Conservation (phyloP, 495 filamentous ascomycete species). For the Trichoderma reesei region DNA sequence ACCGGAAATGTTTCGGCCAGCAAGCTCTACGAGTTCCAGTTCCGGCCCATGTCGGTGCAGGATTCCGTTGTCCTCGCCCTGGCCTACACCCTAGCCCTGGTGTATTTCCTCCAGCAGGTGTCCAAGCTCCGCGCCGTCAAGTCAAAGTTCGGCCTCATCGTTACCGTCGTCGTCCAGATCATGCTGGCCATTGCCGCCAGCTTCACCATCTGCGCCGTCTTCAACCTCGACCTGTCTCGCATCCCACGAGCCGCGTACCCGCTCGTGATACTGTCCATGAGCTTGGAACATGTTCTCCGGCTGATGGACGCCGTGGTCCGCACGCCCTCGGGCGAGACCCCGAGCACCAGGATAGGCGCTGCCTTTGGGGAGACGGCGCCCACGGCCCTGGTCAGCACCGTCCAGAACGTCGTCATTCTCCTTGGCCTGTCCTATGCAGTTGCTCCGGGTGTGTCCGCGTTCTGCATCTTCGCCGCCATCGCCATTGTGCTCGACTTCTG, state of each 20-base stretch:
- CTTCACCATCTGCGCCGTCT: slow-evolving; percentile 52
- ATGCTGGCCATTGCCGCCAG: slow-evolving; percentile 55
- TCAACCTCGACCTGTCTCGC: slow-evolving; percentile 51
- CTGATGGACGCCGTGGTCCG: slow-evolving; percentile 61
- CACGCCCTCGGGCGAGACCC: slow-evolving; percentile 51
- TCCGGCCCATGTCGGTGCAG: slow-evolving; percentile 50
- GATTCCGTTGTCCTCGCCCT: slow-evolving; percentile 48
- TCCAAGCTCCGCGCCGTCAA: slow-evolving; percentile 56
- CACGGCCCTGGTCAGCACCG: slow-evolving; percentile 48
- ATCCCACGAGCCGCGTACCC: slow-evolving; percentile 56
- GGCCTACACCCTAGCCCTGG: slow-evolving; percentile 48
- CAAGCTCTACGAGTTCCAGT: slow-evolving; percentile 62
- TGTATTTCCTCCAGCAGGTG: slow-evolving; percentile 50
- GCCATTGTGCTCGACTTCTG: slow-evolving; percentile 61
- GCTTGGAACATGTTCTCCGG: slow-evolving; percentile 62
- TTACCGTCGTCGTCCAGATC: slow-evolving; percentile 57
- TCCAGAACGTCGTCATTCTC: slow-evolving; percentile 51
- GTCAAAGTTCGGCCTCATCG: slow-evolving; percentile 53
- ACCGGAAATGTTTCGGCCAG: slow-evolving; percentile 40
- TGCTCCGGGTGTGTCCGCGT: slow-evolving; percentile 51
- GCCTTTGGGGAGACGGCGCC: slow-evolving; percentile 61
- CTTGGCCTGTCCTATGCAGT: slow-evolving; percentile 46
- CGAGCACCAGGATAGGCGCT: slow-evolving; percentile 49
- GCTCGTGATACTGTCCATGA: slow-evolving; percentile 58
- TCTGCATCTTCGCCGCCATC: slow-evolving; percentile 60